Evolutionary conservation across 2,329 filamentous ascomycete species (phyloP).

Genomic region (Pseudocercospora ulei): DNA sequence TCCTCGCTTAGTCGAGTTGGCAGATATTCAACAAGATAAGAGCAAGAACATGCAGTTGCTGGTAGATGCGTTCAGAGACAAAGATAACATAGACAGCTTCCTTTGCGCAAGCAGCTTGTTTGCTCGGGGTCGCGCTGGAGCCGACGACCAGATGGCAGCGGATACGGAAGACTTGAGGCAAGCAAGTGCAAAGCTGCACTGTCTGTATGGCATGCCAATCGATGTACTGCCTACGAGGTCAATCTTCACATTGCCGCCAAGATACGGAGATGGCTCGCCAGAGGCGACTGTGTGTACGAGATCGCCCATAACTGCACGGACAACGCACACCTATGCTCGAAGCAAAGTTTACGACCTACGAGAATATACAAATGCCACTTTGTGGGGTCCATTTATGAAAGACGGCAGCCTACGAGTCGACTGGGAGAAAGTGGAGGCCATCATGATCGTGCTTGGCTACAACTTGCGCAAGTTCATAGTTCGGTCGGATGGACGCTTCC

Average conservation of each 20-base stretch:
- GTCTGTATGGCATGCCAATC: conserved; percentile 54
- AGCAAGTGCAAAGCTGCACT: conserved; percentile 59
- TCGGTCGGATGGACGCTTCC: conserved; percentile 41
- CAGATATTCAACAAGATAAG: conserved; percentile 28
- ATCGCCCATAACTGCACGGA: conserved; percentile 9
- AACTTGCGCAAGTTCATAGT: conserved; percentile 48
- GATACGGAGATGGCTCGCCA: conserved; percentile 11
- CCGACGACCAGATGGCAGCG: conserved; percentile 35
- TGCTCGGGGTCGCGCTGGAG: conserved; percentile 43
- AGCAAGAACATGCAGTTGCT: conserved; percentile 43
- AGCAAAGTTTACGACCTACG: conserved; percentile 65
- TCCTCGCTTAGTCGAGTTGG: conserved; percentile 24
- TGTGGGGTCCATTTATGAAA: conserved; percentile 63
- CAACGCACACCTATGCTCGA: conserved; percentile 48
- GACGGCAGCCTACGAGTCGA: conserved; percentile 56
- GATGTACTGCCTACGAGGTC: conserved; percentile 31
- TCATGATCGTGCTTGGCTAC: conserved; percentile 58
- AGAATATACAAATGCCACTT: conserved; percentile 51
- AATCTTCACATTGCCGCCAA: conserved; percentile 24
- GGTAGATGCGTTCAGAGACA: conserved; percentile 36
- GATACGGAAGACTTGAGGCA: conserved; percentile 46
- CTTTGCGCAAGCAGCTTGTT: conserved; percentile 57
- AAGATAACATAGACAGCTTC: conserved; percentile 50
- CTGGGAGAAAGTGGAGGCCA: conserved; percentile 71
- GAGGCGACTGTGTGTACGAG: conserved; percentile 25